These are phyloP conservation scores for Vigna trinervia DNA, from an alignment of 306 rosid genomes.

Conservation along the genomic window DNA sequence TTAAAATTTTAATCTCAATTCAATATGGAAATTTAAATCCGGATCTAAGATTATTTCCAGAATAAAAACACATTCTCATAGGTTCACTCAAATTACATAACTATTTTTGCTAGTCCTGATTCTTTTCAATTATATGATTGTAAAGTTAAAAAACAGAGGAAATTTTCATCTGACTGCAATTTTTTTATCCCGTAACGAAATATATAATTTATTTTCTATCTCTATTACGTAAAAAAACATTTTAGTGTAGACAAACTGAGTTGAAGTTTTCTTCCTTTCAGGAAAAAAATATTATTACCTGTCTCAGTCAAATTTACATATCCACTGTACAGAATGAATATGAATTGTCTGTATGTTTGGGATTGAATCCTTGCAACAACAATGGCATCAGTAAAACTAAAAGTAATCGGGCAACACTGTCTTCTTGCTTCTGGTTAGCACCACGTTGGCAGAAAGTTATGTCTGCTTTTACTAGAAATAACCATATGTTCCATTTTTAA, in stretches of 20 bases:
- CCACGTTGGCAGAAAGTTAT: conserved; percentile 33
- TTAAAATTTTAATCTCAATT: too few species aligned
- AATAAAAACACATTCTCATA: too few species aligned
- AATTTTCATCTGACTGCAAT: too few species aligned
- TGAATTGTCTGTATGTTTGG: conserved; percentile 4
- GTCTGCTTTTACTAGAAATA: conserved; percentile 15
- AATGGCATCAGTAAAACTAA: conserved; percentile 12
- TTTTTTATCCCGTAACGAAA: too few species aligned
- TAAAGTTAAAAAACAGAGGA: too few species aligned
- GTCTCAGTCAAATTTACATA: not conserved
- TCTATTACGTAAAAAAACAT: not conserved
- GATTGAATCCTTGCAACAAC: conserved; percentile 22
- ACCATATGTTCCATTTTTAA: conserved; percentile 21
- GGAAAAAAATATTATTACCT: conserved; percentile 5
- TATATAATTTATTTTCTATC: not conserved
- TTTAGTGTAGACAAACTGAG: not conserved
- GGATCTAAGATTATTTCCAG: too few species aligned
- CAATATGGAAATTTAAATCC: too few species aligned
- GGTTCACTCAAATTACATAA: too few species aligned
- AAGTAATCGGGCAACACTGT: conserved; percentile 28
- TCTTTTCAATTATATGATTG: not conserved
- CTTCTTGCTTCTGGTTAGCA: conserved; percentile 14
- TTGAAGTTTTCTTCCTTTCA: not conserved
- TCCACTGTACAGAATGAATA: conserved; percentile 39
- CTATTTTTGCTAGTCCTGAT: too few species aligned